phyloP scores from a whole-genome alignment of 2,329 filamentous ascomycete genomes.

The Clonostachys chloroleuca region DNA sequence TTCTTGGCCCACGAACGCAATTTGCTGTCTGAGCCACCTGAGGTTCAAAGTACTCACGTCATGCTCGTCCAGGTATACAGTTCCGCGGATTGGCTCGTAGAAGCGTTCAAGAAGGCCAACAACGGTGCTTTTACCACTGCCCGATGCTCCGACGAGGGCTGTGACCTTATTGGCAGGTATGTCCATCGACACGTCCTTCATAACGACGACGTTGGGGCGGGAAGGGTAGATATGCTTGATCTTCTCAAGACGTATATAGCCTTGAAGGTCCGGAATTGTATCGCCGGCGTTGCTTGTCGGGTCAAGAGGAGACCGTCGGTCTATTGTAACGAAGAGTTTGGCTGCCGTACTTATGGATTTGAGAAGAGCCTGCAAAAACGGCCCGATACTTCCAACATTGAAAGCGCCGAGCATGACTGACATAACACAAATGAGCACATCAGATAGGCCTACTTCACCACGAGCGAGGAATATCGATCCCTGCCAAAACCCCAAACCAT shows the following conservation, averaged over 20 bases:
- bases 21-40: slow-evolving; percentile 86
- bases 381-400: slow-evolving; percentile 80
- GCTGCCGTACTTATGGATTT: slow-evolving; percentile 77
- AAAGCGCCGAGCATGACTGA: slow-evolving; percentile 92
- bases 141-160: slow-evolving; percentile 88
- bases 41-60: slow-evolving; percentile 73
- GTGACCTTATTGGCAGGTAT: slow-evolving; percentile 91
- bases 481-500: slow-evolving; percentile 85
- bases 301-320: slow-evolving; percentile 47
- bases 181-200: slow-evolving; percentile 74
- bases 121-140: slow-evolving; percentile 75
- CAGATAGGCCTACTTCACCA: slow-evolving; percentile 25
- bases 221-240: slow-evolving; percentile 95
- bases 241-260: slow-evolving; percentile 74
- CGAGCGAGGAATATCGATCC: slow-evolving; percentile 70
- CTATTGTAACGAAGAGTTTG: slow-evolving; percentile 94
- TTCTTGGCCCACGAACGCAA: slow-evolving; percentile 90
- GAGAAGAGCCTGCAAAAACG: slow-evolving; percentile 83
- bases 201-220: slow-evolving; percentile 82
- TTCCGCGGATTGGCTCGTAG: slow-evolving; percentile 14
- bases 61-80: slow-evolving; percentile 17
- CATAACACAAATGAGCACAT: slow-evolving; percentile 72
- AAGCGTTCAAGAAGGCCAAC: slow-evolving; percentile 2
- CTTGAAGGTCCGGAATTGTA: slow-evolving; percentile 53
- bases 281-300: slow-evolving; percentile 4